Base-by-base conservation (phyloP, 345 rosid species). In the Corymbia maculata region DNA sequence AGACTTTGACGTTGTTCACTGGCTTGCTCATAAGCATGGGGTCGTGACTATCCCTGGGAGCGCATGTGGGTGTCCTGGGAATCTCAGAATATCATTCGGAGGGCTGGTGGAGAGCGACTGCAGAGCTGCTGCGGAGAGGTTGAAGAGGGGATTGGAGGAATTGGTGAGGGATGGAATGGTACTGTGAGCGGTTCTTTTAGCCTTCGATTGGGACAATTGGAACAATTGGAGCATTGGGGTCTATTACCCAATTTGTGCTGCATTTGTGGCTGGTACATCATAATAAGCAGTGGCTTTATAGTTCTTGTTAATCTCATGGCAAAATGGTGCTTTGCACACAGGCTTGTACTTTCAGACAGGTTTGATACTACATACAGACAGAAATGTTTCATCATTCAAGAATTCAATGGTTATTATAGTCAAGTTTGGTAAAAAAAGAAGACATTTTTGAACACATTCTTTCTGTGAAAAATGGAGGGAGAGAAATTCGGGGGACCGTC, bases 21-120 rank as follows among this genome's bases (percentile, higher is more conserved):
- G 99, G 99, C 96, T 98, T 5, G 99, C 96, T 42, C 92, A 89
- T 52, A 95, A 90, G 89, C 99, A 98, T 32, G 97, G 95, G 14
- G 96, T 97, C 59, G 96, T 95, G 79, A 95, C 96, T 89, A 94
- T 98, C 88, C 99, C 98, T 0, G 99, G 99, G 22, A 86, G 93
- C 4, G 96, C 99, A 1, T 90, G 95, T 2, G 99, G 98, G 50
- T 89, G 97, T 85, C 96, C 95, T 0, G 99, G 98, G 28, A 93
- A 97, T 86, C 86, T 97, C 21, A 90, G 99, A 90, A 92, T 97
- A 86, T 94, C 98, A 3, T 98, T 97, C 7, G 99, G 98, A 45
- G 99, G 98, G 49, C 88, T 98, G 92, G 45, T 75, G 36, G 99
- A 95, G 92, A 92, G 91, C 44, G 95, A 91, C 30, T 95, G 96